A percentile compares a stretch with the other conserved stretches of the same genome.
Conservation (phyloP, 2,329 filamentous ascomycete genomes). For the Tetracladium maxilliforme region DNA sequence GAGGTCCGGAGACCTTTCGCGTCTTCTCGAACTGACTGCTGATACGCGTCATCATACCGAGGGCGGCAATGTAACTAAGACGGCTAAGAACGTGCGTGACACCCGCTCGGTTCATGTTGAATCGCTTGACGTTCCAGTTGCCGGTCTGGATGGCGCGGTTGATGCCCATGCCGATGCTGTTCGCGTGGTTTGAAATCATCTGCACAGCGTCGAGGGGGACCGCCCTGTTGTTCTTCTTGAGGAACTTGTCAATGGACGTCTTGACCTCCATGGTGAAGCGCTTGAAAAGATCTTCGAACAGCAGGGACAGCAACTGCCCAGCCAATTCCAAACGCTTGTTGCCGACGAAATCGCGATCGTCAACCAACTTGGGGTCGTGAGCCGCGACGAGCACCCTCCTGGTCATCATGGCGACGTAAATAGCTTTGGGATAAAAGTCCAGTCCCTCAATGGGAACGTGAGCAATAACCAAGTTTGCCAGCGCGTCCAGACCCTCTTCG, state of each 20-base stretch:
- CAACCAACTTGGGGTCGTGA: conserved; percentile 76
- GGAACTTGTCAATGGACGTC: conserved; percentile 83
- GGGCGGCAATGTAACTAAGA: conserved; percentile 86
- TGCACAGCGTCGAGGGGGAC: conserved; percentile 77
- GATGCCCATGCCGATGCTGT: conserved; percentile 82
- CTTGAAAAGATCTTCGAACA: conserved; percentile 98
- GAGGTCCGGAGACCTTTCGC: conserved; percentile 85
- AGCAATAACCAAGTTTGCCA: conserved; percentile 85
- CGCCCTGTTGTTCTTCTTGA: conserved; percentile 86
- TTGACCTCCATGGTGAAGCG: conserved; percentile 83
- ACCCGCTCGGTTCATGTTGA: conserved; percentile 95
- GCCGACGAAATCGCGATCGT: conserved; percentile 94
- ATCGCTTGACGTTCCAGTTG: conserved; percentile 96
- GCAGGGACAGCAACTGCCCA: conserved; percentile 78
- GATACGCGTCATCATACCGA: conserved; percentile 99
- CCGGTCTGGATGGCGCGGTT: conserved; percentile 94
- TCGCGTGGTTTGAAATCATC: conserved; percentile 72
- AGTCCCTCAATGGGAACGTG: conserved; percentile 85
- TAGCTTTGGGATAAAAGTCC: conserved; percentile 91
- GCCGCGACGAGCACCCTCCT: conserved; percentile 91
- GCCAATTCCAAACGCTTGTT: conserved; percentile 94
- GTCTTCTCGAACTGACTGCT: conserved; percentile 99
- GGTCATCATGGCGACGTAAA: conserved; percentile 95
- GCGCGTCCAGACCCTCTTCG: conserved; percentile 82
- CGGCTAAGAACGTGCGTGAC: conserved; percentile 93